phyloP scores from a whole-genome alignment of 441 rosid species.

The Corymbia citriodora region DNA sequence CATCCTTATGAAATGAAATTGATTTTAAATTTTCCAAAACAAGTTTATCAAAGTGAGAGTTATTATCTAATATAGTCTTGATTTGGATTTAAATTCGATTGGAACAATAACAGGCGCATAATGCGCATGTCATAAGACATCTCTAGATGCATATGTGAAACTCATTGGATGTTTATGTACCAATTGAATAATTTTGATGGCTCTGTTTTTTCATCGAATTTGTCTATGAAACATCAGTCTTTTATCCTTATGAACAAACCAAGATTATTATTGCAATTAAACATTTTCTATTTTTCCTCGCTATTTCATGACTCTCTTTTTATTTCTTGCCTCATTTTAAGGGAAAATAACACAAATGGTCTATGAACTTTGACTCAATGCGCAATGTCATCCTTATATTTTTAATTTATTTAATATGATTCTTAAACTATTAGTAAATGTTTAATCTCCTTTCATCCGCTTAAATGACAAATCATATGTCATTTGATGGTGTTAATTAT shows the following conservation, averaged over 20 bases:
- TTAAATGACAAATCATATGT: neutral
- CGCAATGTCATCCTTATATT: rapidly evolving
- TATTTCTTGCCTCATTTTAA: rapidly evolving
- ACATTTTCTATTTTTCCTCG: neutral
- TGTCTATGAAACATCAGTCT: neutral
- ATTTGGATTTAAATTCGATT: neutral
- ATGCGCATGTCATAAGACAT: rapidly evolving
- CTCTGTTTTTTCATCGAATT: neutral
- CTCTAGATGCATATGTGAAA: neutral
- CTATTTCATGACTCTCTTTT: neutral
- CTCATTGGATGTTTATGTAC: neutral
- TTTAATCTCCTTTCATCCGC: neutral
- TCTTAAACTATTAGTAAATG: neutral
- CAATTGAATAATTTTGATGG: neutral
- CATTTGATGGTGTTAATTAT: neutral
- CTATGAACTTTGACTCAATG: too few relatives aligned
- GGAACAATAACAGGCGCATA: neutral
- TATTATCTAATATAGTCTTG: neutral
- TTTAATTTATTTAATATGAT: neutral
- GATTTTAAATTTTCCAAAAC: neutral
- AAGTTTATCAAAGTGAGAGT: neutral
- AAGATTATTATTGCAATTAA: neutral
- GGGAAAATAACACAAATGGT: neutral
- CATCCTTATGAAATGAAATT: neutral
- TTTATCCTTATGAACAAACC: neutral